These are phyloP conservation scores for Trapa incisa DNA, from an alignment of 345 rosid species.

Conservation along the genomic window DNA sequence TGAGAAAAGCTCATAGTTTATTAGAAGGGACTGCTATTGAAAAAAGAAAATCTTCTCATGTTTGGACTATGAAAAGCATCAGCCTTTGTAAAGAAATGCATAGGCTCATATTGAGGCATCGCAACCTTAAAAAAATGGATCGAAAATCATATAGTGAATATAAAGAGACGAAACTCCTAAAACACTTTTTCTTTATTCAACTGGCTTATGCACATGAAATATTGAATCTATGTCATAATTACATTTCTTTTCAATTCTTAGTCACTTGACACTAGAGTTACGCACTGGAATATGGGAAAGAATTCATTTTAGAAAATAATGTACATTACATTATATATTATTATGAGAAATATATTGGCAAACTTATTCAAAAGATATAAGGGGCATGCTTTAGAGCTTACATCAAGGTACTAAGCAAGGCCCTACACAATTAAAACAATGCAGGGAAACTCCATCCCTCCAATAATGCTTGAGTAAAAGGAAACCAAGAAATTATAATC, in stretches of 20 bases:
- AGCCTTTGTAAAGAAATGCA: not conserved
- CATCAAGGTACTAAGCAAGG: constrained; percentile 46
- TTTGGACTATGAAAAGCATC: not conserved
- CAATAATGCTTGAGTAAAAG: not conserved
- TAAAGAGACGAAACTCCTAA: not conserved
- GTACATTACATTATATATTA: no score
- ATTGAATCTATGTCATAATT: no score
- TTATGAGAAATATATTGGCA: not conserved
- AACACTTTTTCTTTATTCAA: no score
- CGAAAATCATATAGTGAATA: no score
- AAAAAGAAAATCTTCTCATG: not conserved
- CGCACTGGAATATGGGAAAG: not conserved
- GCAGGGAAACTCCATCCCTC: not conserved
- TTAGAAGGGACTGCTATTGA: no score
- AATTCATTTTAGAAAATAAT: not conserved
- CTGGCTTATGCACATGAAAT: not conserved
- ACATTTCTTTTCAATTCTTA: not conserved
- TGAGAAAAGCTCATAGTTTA: no score
- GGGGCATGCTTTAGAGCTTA: constrained; percentile 1
- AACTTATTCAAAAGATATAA: not conserved
- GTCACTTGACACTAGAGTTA: not conserved
- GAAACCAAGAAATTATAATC: not conserved
- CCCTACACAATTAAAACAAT: not conserved
- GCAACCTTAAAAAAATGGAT: no score
- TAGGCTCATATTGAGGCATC: no score